A percentile compares a stretch with the other conserved stretches of the same genome.
phyloP scores from a whole-genome alignment of 441 rosid species.

The Pelargonium fulgidum region DNA sequence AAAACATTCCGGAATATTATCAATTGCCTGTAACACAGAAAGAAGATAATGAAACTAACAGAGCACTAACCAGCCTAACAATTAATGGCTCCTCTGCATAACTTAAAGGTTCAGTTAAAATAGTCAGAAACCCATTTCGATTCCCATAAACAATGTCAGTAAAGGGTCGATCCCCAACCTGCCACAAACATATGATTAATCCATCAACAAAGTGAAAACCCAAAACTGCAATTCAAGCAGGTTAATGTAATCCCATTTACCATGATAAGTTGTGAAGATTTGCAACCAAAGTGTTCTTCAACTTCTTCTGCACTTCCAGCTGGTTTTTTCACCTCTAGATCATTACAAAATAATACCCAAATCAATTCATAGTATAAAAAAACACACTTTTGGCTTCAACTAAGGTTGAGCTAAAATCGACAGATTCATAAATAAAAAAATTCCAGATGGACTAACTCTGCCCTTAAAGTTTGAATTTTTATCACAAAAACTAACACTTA shows the following conservation, averaged over 20 bases:
- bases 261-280: constrained; percentile 74
- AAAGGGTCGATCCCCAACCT: constrained; percentile 98
- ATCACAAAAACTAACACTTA: constrained; percentile 30
- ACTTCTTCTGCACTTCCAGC: constrained; percentile 91
- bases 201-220: background rate
- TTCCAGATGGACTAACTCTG: no score
- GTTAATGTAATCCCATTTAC: constrained; percentile 32
- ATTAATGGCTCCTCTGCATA: constrained; percentile 78
- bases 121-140: constrained; percentile 74
- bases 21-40: background rate
- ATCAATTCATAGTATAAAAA: constrained; percentile 15
- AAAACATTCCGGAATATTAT: no score
- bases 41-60: constrained; percentile 11
- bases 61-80: constrained; percentile 76
- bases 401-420: no score
- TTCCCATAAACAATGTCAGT: constrained; percentile 87
- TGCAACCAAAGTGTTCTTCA: constrained; percentile 90
- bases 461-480: no score
- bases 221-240: constrained; percentile 15
- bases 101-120: constrained; percentile 72
- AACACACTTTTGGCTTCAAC: background rate
- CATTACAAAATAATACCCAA: background rate
- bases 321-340: constrained; percentile 83
- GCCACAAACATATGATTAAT: constrained; percentile 22
- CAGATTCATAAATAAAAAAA: background rate